Evolutionary conservation across 768 basidiomycete species (phyloP).

Genomic region (Rhodosporidiobolus odoratus): DNA sequence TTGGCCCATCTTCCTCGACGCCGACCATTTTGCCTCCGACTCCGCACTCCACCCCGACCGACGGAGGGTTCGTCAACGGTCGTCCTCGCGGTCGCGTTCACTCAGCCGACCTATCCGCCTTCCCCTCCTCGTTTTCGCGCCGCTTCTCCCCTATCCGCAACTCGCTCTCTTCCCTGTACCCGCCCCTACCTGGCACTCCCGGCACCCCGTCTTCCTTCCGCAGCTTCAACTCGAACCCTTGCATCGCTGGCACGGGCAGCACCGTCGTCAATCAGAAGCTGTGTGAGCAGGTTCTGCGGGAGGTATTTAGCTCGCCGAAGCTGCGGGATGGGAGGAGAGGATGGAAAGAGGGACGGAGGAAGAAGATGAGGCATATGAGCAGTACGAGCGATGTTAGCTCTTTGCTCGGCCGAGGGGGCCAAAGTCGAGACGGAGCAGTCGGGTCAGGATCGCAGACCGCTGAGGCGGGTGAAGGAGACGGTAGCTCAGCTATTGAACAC

Average conservation of each 20-base stretch:
- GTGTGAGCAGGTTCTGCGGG: conserved; percentile 91
- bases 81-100: conserved; percentile 1
- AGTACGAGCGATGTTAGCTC: conserved; percentile 2
- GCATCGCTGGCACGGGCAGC: conserved; percentile 76
- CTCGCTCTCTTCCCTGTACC: background rate
- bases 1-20: background rate
- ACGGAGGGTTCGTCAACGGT: background rate
- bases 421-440: too few species aligned
- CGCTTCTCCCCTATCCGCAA: conserved; percentile 17
- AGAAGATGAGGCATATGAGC: conserved; percentile 13
- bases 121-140: conserved; percentile 13
- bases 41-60: conserved; percentile 36
- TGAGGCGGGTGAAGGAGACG: background rate
- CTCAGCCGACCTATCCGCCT: conserved; percentile 15
- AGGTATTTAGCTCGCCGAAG: conserved; percentile 58
- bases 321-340: conserved; percentile 52
- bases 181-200: background rate
- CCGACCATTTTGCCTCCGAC: conserved; percentile 27
- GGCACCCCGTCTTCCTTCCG: conserved; percentile 12
- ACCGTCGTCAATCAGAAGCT: conserved; percentile 89
- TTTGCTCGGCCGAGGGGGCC: too few species aligned
- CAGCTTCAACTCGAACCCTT: conserved; percentile 61
- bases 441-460: too few species aligned
- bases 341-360: conserved; percentile 36
- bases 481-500: conserved; percentile 2